These are phyloP conservation scores for Dianthus caryophyllus DNA, from an alignment of 148 eudicot genomes.

Conservation along the genomic window DNA sequence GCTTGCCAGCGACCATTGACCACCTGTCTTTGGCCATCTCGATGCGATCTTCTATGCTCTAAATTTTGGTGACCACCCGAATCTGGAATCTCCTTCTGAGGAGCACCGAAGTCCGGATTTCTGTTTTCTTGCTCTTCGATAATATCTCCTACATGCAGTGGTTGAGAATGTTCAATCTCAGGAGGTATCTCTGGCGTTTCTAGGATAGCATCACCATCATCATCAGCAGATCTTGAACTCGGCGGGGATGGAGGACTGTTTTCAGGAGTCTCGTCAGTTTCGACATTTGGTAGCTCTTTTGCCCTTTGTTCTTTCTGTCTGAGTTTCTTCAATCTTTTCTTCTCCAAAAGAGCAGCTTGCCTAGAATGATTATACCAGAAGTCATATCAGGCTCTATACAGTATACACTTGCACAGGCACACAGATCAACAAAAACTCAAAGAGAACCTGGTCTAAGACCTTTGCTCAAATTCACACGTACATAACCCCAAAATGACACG, in stretches of 20 bases:
- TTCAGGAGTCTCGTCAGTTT: constrained; percentile 31
- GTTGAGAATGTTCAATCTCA: constrained; percentile 36
- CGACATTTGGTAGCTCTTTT: constrained; percentile 45
- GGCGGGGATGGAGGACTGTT: constrained; percentile 34
- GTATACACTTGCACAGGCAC: background rate
- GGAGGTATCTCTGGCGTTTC: constrained; percentile 28
- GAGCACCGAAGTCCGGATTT: constrained; percentile 27
- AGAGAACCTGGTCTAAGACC: constrained; percentile 4
- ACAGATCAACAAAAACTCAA: background rate
- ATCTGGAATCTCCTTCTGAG: constrained; percentile 32
- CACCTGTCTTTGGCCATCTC: constrained; percentile 31
- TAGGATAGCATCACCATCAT: constrained; percentile 35
- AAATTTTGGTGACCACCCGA: constrained; percentile 24
- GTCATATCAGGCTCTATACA: constrained; percentile 10
- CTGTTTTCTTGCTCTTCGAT: constrained; percentile 26
- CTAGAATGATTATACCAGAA: constrained; percentile 28
- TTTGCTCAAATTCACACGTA: background rate
- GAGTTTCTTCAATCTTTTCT: constrained; percentile 69
- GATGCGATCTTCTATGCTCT: constrained; percentile 29
- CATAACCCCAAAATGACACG: background rate
- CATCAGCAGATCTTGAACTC: constrained; percentile 31
- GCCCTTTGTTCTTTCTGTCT: constrained; percentile 76
- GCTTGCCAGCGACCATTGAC: constrained; percentile 49
- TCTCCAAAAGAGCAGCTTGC: constrained; percentile 65
- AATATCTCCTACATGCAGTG: constrained; percentile 27